Evolutionary conservation across 805 yeast genomes (phyloP), one percentile per base, ranked within the genome.

Genomic region (Saccharomycopsis fibuligera): DNA sequence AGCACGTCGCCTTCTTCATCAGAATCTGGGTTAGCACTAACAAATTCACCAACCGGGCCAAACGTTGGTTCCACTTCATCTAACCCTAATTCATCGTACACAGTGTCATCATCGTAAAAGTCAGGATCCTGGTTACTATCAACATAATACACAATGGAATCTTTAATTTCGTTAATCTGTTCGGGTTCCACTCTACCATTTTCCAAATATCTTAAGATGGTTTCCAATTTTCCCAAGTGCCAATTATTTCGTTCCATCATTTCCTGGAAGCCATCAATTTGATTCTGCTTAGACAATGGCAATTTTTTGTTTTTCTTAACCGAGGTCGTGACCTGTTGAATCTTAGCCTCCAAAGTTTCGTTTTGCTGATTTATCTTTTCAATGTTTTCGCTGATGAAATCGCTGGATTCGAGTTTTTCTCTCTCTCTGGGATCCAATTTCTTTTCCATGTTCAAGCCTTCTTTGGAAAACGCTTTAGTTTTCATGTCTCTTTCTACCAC

Each of bases 121-220:
- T 90, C 96, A 3, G 82, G 90, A 50, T 89, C 96, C 65, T 86
- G 93, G 61, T 91, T 93, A 54, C 89, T 85, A 56, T 93, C 98
- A 30, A 93, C 95, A 64, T 88, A 90, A 68, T 91, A 91, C 56
- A 77, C 86, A 62, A 91, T 86, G 62, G 90, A 97, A 47, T 91
- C 98, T 62, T 83, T 82, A 50, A 88, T 78, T 23, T 75, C 83
- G 57, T 82, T 83, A 9, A 91, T 79, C 47, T 79, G 78, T n/a
- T 86, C 95, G 2, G 90, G 84, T 31, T 83, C 88, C 54, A 93
- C 66, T 41, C 79, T 82, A 54, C 87, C 93, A 63, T 83, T 86
- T 53, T 87, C 96, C 44, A 93, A 65, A 60, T 80, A 72, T 54
- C 90, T 75, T 55, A 91, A 68, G 41, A 93, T 79, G 48, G 75